Evolutionary conservation across 2,329 filamentous ascomycete genomes (phyloP).

Genomic region (Penicillium sp.): DNA sequence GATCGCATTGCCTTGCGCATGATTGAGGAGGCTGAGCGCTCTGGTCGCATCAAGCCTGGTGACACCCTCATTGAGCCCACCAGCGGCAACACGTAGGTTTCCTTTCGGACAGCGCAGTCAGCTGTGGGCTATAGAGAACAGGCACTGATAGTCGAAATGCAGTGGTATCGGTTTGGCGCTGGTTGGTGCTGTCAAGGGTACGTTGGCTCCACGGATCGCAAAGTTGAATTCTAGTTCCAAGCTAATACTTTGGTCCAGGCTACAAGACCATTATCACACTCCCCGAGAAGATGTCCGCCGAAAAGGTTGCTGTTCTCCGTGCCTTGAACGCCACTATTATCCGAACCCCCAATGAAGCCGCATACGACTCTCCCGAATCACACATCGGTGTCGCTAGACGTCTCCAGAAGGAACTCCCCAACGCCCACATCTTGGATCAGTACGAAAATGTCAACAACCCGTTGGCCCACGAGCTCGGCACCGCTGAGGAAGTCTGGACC

Average conservation of each 20-base stretch:
- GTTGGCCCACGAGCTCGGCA: conserved; percentile 87
- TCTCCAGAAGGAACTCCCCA: conserved; percentile 92
- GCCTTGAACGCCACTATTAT: conserved; percentile 97
- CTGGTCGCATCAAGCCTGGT: conserved; percentile 91
- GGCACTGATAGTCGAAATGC: not conserved
- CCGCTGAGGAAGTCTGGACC: conserved; percentile 92
- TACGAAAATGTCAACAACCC: conserved; percentile 93
- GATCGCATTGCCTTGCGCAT: conserved; percentile 95
- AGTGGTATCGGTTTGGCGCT: conserved; percentile 89
- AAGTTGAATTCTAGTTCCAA: not conserved
- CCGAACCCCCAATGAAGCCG: conserved; percentile 91
- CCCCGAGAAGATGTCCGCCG: conserved; percentile 98
- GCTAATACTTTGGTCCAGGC: conserved; percentile 39
- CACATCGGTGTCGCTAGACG: conserved; percentile 93
- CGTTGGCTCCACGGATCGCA: not conserved
- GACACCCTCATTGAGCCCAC: conserved; percentile 98
- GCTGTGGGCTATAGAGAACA: not conserved
- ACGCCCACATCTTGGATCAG: conserved; percentile 95
- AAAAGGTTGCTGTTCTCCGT: conserved; percentile 93
- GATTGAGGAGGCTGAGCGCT: conserved; percentile 92
- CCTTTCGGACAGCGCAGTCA: not conserved
- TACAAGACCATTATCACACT: conserved; percentile 99
- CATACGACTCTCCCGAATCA: conserved; percentile 90
- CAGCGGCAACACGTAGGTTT: conserved; percentile 78
- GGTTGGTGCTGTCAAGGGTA: conserved; percentile 84